Percentiles rank a stretch among this genome's conserved stretches.
phyloP scores from a whole-genome alignment of 2,329 filamentous ascomycete genomes.

The Aspergillus pseudonomiae region DNA sequence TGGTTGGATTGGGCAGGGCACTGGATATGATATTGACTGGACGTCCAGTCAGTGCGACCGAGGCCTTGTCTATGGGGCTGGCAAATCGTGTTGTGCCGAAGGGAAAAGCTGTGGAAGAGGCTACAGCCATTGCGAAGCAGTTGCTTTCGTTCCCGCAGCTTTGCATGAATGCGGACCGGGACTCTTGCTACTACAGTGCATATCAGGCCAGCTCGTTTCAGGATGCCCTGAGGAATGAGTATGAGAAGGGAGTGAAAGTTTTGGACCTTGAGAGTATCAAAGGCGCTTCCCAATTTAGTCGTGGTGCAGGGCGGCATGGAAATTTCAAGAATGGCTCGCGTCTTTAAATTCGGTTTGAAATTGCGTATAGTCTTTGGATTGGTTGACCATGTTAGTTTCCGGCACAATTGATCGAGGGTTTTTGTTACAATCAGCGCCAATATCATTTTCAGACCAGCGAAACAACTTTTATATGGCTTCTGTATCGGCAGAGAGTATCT shows the following conservation, averaged over 20 bases:
- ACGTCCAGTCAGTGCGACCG: slow-evolving; percentile 50
- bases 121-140: slow-evolving; percentile 50
- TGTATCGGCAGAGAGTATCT: not conserved
- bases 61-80: slow-evolving; percentile 57
- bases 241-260: slow-evolving; percentile 47
- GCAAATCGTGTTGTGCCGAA: slow-evolving; percentile 57
- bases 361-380: not conserved
- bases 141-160: slow-evolving; percentile 55
- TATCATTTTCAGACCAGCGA: not conserved
- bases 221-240: slow-evolving; percentile 56
- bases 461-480: not conserved
- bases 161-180: slow-evolving; percentile 57
- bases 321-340: slow-evolving; percentile 51
- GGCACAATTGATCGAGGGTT: not conserved
- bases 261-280: slow-evolving; percentile 48
- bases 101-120: slow-evolving; percentile 54
- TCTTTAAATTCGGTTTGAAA: not conserved
- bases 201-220: slow-evolving; percentile 54
- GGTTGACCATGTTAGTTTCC: not conserved
- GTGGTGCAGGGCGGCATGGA: slow-evolving; percentile 45
- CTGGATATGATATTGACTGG: slow-evolving; percentile 63
- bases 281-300: slow-evolving; percentile 46
- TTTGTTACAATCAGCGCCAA: not conserved
- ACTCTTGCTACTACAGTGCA: slow-evolving; percentile 53
- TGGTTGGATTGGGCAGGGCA: slow-evolving; percentile 57